Evolutionary conservation across 2,329 filamentous ascomycete genomes (phyloP).

Genomic region (Chrysosphaeria jannelii): DNA sequence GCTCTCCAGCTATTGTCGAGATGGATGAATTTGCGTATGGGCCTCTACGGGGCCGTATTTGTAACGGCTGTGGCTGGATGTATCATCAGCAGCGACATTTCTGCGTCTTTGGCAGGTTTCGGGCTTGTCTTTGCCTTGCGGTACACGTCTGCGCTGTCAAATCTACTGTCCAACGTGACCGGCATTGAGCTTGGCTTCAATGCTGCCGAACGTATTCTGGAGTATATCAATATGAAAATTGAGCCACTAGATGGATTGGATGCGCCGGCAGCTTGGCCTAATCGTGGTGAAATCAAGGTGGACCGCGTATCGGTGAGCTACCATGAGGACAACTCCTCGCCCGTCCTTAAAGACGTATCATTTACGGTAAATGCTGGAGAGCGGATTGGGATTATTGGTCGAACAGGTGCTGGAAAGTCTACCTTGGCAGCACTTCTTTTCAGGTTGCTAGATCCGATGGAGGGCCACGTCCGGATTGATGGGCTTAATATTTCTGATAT

Average conservation of each 20-base stretch:
- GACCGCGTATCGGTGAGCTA: constrained; percentile 11
- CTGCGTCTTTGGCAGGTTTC: constrained; percentile 13
- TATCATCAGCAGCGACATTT: constrained; percentile 8
- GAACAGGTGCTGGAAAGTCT: constrained; percentile 35
- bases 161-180: constrained; percentile 10
- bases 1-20: constrained; percentile 8
- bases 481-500: constrained; percentile 23
- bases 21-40: constrained; percentile 12
- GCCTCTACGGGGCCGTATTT: constrained; percentile 11
- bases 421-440: constrained; percentile 34
- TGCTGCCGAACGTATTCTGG: constrained; percentile 13
- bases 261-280: constrained; percentile 13
- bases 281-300: constrained; percentile 11
- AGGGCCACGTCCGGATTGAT: constrained; percentile 15
- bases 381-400: constrained; percentile 31
- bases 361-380: constrained; percentile 18
- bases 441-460: constrained; percentile 18
- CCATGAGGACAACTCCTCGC: constrained; percentile 2
- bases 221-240: constrained; percentile 12
- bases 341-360: constrained; percentile 10
- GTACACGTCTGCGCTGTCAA: constrained; percentile 9
- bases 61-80: constrained; percentile 10
- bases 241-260: constrained; percentile 10
- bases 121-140: constrained; percentile 11
- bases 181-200: constrained; percentile 14